These are phyloP conservation scores for Thielaviopsis musarum DNA, from an alignment of 2,329 filamentous ascomycete species.

Conservation along the genomic window DNA sequence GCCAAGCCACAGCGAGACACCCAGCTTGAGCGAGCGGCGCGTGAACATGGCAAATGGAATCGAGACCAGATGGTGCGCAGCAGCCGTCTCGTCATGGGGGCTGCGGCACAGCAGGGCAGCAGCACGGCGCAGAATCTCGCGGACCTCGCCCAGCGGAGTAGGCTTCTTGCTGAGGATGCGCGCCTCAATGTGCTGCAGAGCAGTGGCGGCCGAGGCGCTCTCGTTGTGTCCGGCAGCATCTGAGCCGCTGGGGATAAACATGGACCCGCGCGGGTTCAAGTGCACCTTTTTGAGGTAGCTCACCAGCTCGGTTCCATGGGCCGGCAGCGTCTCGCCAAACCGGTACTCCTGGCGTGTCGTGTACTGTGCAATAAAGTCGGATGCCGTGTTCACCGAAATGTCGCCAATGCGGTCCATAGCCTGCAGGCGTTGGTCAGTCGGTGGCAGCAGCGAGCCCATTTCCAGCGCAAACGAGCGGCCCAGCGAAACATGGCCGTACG, in stretches of 20 bases:
- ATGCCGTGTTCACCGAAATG: slow-evolving; percentile 72
- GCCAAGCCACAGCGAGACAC: slow-evolving; percentile 88
- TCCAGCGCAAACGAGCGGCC: slow-evolving; percentile 89
- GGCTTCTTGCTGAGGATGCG: slow-evolving; percentile 51
- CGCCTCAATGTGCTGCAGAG: slow-evolving; percentile 56
- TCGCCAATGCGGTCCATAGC: slow-evolving; percentile 63
- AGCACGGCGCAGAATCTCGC: slow-evolving; percentile 67
- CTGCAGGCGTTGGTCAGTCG: slow-evolving; percentile 68
- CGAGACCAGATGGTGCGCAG: slow-evolving; percentile 74
- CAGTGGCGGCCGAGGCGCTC: slow-evolving; percentile 41
- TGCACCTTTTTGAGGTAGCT: slow-evolving; percentile 30
- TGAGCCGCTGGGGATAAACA: slow-evolving; percentile 28
- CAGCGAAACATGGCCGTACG: slow-evolving; percentile 80
- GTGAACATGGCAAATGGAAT: slow-evolving; percentile 90
- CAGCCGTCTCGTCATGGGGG: slow-evolving; percentile 55
- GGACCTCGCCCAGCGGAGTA: slow-evolving; percentile 56
- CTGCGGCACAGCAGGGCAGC: slow-evolving; percentile 73
- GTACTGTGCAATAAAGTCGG: slow-evolving; percentile 93
- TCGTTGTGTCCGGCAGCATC: slow-evolving; percentile 20
- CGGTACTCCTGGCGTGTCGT: slow-evolving; percentile 93
- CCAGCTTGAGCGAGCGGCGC: slow-evolving; percentile 88
- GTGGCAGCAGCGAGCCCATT: slow-evolving; percentile 73
- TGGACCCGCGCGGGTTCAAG: slow-evolving; percentile 32
- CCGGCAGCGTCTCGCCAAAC: slow-evolving; percentile 59
- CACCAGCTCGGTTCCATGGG: slow-evolving; percentile 50